Evolutionary conservation across 169 alveolate genomes (phyloP).

Genomic region (Prorocentrum cordatum): DNA sequence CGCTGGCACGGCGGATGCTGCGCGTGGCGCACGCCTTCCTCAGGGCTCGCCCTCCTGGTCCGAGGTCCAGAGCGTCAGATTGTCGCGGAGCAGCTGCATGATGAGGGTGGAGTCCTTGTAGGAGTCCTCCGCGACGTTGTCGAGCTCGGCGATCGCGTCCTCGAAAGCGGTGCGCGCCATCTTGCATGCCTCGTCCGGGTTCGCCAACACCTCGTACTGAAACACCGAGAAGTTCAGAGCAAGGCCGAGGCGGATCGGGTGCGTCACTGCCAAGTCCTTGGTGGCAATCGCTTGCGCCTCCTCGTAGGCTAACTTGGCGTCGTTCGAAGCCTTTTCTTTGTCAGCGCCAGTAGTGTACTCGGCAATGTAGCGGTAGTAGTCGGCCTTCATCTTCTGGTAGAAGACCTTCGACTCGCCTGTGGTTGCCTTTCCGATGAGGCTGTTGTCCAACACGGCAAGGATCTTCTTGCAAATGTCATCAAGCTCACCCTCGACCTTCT

Average conservation of each 20-base stretch:
- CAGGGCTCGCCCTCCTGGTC: constrained; percentile 76
- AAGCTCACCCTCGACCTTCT: constrained; percentile 89
- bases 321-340: constrained; percentile 90
- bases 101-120: constrained; percentile 77
- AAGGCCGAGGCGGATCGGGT: constrained; percentile 96
- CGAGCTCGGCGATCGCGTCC: constrained; percentile 92
- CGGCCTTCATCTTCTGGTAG: constrained; percentile 99
- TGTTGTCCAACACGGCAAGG: constrained; percentile 82
- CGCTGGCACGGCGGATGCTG: no score
- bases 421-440: constrained; percentile 83
- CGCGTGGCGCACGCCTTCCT: no score
- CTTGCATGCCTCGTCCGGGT: constrained; percentile 97
- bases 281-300: constrained; percentile 93
- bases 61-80: constrained; percentile 93
- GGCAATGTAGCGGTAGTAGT: constrained; percentile 85
- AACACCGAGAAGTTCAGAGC: constrained; percentile 91
- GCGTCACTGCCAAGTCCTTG: constrained; percentile 89
- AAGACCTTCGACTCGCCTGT: constrained; percentile 79
- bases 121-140: constrained; percentile 76
- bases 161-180: constrained; percentile 95
- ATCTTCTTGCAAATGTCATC: constrained; percentile 88
- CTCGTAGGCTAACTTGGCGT: constrained; percentile 93
- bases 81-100: constrained; percentile 94
- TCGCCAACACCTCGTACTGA: constrained; percentile 82
- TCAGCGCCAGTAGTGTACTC: constrained; percentile 95